Conservation (phyloP, 2,329 filamentous ascomycete genomes). For the Rutstroemia sp. region DNA sequence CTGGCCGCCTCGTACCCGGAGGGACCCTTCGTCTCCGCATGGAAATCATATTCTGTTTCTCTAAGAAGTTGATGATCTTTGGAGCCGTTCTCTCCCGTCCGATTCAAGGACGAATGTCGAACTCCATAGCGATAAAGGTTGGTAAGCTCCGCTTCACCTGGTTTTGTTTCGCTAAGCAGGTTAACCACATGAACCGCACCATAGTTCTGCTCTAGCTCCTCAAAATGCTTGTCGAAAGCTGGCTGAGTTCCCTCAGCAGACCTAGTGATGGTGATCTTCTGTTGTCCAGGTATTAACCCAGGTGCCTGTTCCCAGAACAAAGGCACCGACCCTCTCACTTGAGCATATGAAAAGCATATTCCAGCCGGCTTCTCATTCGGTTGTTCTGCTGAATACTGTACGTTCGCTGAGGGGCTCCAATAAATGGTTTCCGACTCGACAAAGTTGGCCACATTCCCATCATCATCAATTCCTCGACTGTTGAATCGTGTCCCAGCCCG, state of each 20-base stretch:
- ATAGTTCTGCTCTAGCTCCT: conserved; percentile 76
- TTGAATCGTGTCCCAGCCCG: conserved; percentile 95
- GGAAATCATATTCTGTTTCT: conserved; percentile 90
- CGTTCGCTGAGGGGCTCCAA: conserved; percentile 58
- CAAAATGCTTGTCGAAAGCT: conserved; percentile 92
- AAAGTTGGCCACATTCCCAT: conserved; percentile 96
- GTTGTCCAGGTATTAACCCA: conserved; percentile 81
- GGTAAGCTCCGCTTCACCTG: conserved; percentile 77
- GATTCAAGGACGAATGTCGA: conserved; percentile 63
- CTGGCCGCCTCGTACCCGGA: conserved; percentile 86
- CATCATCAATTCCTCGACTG: conserved; percentile 93
- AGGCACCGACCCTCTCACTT: conserved; percentile 87
- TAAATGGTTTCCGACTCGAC: conserved; percentile 96
- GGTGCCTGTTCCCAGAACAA: conserved; percentile 95
- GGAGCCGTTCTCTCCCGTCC: conserved; percentile 44
- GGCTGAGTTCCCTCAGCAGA: conserved; percentile 87
- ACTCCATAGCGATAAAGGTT: conserved; percentile 74
- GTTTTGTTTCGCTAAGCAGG: conserved; percentile 82
- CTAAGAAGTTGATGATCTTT: conserved; percentile 68
- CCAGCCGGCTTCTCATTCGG: conserved; percentile 35
- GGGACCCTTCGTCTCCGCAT: conserved; percentile 83
- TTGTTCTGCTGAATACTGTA: conserved; percentile 14
- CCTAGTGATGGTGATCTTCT: conserved; percentile 87
- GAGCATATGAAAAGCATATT: conserved; percentile 84
- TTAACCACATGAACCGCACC: conserved; percentile 91